Percentiles rank a stretch among this genome's conserved stretches.
Evolutionary conservation across 1,284 basidiomycete species (phyloP).

Genomic region (Sanghuangporus baumii): DNA sequence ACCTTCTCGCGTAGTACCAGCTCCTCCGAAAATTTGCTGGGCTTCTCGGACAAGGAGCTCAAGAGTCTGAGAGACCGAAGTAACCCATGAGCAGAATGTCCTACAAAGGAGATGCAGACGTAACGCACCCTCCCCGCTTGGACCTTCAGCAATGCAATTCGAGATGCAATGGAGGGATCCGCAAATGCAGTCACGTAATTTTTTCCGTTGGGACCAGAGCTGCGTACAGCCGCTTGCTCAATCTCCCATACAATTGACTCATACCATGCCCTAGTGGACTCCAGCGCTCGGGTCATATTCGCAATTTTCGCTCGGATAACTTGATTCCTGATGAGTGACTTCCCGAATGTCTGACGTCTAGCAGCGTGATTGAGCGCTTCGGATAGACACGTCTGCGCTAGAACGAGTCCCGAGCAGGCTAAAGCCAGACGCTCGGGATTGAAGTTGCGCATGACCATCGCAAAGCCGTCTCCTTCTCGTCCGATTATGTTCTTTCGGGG

Average conservation of each 20-base stretch:
- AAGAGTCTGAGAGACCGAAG: slow-evolving; percentile 8
- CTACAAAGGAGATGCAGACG: not conserved
- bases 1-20: slow-evolving; percentile 19
- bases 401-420: slow-evolving; percentile 9
- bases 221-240: not conserved
- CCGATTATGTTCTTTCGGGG: slow-evolving; percentile 19
- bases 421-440: slow-evolving; percentile 20
- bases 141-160: slow-evolving; percentile 20
- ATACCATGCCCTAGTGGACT: slow-evolving; percentile 19
- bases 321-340: slow-evolving; percentile 17
- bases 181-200: slow-evolving; percentile 11
- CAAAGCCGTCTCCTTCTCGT: slow-evolving; percentile 16
- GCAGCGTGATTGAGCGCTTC: slow-evolving; percentile 18
- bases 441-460: slow-evolving; percentile 21
- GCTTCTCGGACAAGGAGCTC: slow-evolving; percentile 19
- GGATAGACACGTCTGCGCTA: slow-evolving; percentile 16
- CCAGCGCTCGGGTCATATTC: slow-evolving; percentile 16
- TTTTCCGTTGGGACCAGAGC: not conserved
- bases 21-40: slow-evolving; percentile 21
- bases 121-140: slow-evolving; percentile 18
- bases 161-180: slow-evolving; percentile 17
- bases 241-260: slow-evolving; percentile 19
- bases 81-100: not conserved
- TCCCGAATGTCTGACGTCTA: slow-evolving; percentile 20
- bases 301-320: slow-evolving; percentile 20